Evolutionary conservation across 1,139 yeast genomes (phyloP).

Genomic region (Torulaspora globosa): DNA sequence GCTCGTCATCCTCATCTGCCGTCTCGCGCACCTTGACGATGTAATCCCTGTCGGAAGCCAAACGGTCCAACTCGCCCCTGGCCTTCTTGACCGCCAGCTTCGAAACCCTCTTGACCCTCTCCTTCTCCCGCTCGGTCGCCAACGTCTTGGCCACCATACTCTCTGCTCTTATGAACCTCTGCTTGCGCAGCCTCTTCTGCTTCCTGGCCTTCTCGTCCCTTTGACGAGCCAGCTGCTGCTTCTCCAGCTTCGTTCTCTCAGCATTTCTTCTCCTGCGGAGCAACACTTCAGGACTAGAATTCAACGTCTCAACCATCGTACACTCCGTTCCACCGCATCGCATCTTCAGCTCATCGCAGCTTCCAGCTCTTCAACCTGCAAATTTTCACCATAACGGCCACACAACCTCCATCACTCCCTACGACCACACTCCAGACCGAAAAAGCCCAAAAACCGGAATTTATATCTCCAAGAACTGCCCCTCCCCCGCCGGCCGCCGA

Average conservation of each 20-base stretch:
- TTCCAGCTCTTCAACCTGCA: constrained; percentile 9
- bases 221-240: constrained; percentile 44
- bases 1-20: constrained; percentile 37
- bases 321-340: neutral
- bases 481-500: too few species aligned
- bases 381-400: neutral
- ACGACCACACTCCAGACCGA: too few species aligned
- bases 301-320: constrained; percentile 41
- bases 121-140: constrained; percentile 61
- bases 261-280: constrained; percentile 74
- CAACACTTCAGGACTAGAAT: constrained; percentile 71
- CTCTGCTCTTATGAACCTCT: constrained; percentile 67
- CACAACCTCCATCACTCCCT: too few species aligned
- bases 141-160: constrained; percentile 61
- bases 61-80: constrained; percentile 26
- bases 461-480: too few species aligned
- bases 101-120: constrained; percentile 60
- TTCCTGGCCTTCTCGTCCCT: constrained; percentile 45
- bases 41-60: constrained; percentile 32
- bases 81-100: constrained; percentile 43
- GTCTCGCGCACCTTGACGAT: constrained; percentile 31
- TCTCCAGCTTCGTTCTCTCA: constrained; percentile 63
- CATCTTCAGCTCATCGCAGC: constrained; percentile 17
- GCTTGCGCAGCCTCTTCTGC: constrained; percentile 42
- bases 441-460: too few species aligned